These are phyloP conservation scores for Poa annua DNA, from an alignment of 176 grass and related monocot species.

Conservation along the genomic window DNA sequence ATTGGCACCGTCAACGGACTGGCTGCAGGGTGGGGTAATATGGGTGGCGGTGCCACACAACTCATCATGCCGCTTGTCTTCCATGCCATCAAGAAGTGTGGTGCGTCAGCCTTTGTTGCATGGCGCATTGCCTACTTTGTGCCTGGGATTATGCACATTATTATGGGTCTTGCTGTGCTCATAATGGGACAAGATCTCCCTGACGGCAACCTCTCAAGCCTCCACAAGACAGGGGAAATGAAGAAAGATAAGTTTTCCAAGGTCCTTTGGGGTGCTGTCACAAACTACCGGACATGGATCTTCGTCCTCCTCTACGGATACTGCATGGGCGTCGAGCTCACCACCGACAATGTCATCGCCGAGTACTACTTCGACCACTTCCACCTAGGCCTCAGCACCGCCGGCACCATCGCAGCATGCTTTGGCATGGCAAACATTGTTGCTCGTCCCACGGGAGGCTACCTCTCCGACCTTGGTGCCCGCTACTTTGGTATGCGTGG, in stretches of 20 bases:
- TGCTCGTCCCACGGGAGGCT: slow-evolving; percentile 62
- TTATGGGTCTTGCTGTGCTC: slow-evolving; percentile 76
- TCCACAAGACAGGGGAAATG: slow-evolving; percentile 70
- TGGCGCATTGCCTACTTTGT: slow-evolving; percentile 90
- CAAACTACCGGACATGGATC: slow-evolving; percentile 92
- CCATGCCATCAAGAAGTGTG: slow-evolving; percentile 63
- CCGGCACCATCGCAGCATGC: slow-evolving; percentile 82
- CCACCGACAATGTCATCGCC: slow-evolving; percentile 87
- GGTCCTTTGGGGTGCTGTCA: not conserved
- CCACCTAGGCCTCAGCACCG: slow-evolving; percentile 68
- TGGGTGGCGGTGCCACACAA: slow-evolving; percentile 94
- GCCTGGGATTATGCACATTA: slow-evolving; percentile 61
- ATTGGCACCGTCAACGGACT: slow-evolving; percentile 71
- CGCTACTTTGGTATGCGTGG: slow-evolving; percentile 74
- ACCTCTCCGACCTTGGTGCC: slow-evolving; percentile 61
- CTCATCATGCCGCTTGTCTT: slow-evolving; percentile 95
- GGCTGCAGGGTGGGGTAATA: slow-evolving; percentile 75
- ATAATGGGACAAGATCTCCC: slow-evolving; percentile 84
- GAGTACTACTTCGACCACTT: slow-evolving; percentile 88
- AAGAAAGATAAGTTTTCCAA: slow-evolving; percentile 59
- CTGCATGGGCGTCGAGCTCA: slow-evolving; percentile 91
- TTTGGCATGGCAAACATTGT: slow-evolving; percentile 95
- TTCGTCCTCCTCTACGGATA: slow-evolving; percentile 91
- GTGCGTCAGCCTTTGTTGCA: slow-evolving; percentile 60
- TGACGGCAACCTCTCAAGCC: slow-evolving; percentile 69